Base-by-base conservation (phyloP, 495 filamentous ascomycete genomes). In the Xylaria palmicola region DNA sequence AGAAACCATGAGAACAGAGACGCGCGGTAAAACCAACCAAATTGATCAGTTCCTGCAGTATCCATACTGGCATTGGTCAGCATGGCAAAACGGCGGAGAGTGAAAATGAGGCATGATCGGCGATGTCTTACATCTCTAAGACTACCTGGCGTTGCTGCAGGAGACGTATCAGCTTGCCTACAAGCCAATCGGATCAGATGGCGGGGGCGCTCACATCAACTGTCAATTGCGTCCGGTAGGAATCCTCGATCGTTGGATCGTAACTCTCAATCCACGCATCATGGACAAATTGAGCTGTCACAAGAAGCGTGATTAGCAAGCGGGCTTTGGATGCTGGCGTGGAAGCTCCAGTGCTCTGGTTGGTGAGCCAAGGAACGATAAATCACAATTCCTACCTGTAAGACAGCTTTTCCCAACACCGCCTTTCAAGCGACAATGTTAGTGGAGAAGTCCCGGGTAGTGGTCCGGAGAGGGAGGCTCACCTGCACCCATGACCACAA, bases 231-330 rank as follows among this genome's bases (percentile, higher is more conserved):
- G 96, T 97, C 48, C 92, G 82, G 74, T 98, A 98, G 43, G 94
- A 96, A 76, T 98, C 79, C 76, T 98, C 94, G 69, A 98, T 98
- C 8, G 94, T 98, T 4, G 94, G 94, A 75, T 98, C 94, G 77
- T 98, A 98, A 74, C 90, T 93, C 76, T 98, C 94, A 71, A 98
- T 97, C 92, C 95, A 98, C 45, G 97, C 90, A 81, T 97, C 96
- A 74, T 98, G 94, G 19, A 98, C 94, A 74, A 98, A 98, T 84
- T 98, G 94, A 63, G 94, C 94, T 97, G 76, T 68, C 60, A 58
- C 48, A 50, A 64, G 64, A 43, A 43, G 40, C 22, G 45, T 39
- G 34, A 65, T 67, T 52, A 62, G 62, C 58, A 53, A 56, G 69
- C 59, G 68, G 63, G 59, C 37, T 60, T 45, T 40, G 20, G 49